These are phyloP conservation scores for Apiospora aurea DNA, from an alignment of 2,329 filamentous ascomycete species.

Conservation along the genomic window DNA sequence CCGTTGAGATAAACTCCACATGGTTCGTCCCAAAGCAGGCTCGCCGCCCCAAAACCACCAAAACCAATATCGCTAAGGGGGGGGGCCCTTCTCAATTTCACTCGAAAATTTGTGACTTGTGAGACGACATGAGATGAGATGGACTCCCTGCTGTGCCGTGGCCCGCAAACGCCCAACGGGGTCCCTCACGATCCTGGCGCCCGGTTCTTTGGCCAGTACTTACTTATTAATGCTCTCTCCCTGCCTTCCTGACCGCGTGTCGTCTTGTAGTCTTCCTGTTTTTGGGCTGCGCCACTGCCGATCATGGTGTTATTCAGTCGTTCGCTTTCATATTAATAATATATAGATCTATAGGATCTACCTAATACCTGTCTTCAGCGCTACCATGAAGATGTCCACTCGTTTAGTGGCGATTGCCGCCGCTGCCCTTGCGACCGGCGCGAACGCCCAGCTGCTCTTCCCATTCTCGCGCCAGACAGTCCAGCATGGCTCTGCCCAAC, in stretches of 20 bases:
- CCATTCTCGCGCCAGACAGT: constrained; percentile 27
- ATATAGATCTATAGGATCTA: background rate
- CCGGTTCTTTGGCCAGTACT: background rate
- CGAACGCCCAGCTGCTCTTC: constrained; percentile 26
- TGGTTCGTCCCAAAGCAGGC: constrained; percentile 7
- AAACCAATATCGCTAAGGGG: background rate
- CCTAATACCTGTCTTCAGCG: constrained; percentile 14
- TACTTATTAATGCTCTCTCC: background rate
- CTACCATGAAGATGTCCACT: constrained; percentile 30
- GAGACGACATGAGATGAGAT: constrained; percentile 11
- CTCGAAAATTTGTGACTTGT: constrained; percentile 1
- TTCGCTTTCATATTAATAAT: background rate
- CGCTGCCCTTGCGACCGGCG: constrained; percentile 19
- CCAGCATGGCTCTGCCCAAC: constrained; percentile 20
- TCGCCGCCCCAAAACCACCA: background rate
- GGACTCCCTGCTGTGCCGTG: constrained; percentile 11
- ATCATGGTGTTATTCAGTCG: background rate
- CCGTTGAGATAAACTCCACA: constrained; percentile 7
- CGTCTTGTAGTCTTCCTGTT: background rate
- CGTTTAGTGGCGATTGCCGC: constrained; percentile 24
- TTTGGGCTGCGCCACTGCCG: background rate
- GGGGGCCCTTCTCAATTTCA: background rate
- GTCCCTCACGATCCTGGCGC: background rate
- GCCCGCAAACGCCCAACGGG: background rate
- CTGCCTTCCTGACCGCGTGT: background rate